These are phyloP conservation scores for Fragosphaeria purpurea DNA, from an alignment of 2,329 filamentous ascomycete genomes.

Conservation along the genomic window DNA sequence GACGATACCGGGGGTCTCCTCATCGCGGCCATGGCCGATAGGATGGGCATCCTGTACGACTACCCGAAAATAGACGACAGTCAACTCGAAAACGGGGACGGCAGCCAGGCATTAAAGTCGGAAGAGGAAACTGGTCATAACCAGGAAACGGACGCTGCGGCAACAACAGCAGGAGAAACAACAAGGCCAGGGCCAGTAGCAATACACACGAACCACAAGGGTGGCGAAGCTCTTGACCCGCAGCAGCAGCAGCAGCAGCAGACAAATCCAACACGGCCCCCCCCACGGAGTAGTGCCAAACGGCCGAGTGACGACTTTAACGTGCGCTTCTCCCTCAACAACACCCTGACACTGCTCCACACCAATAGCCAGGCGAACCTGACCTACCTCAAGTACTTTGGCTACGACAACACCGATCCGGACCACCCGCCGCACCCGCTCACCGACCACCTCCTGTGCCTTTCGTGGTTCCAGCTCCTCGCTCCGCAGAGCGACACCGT, in stretches of 20 bases:
- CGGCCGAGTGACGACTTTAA: conserved; percentile 38
- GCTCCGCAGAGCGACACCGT: conserved; percentile 64
- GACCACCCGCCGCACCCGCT: conserved; percentile 65
- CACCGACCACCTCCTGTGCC: conserved; percentile 65
- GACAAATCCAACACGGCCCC: background rate
- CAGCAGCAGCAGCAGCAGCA: conserved; percentile 10
- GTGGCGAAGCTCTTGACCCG: background rate
- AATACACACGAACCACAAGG: too few species aligned
- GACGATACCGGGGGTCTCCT: conserved; percentile 81
- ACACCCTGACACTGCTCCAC: conserved; percentile 74
- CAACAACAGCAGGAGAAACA: too few species aligned
- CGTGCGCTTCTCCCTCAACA: conserved; percentile 57
- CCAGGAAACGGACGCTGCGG: background rate
- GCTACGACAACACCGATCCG: conserved; percentile 63
- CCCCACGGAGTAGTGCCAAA: conserved; percentile 1
- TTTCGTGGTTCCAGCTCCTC: conserved; percentile 89
- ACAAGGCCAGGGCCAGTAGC: too few species aligned
- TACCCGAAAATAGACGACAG: conserved; percentile 15
- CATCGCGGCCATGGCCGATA: conserved; percentile 74
- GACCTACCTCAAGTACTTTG: conserved; percentile 78
- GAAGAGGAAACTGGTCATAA: background rate
- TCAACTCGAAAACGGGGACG: conserved; percentile 11
- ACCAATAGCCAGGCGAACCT: conserved; percentile 80
- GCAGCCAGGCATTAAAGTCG: background rate
- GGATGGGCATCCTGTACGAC: conserved; percentile 69